Percentiles rank a stretch among this genome's conserved stretches.
Conservation (phyloP, 23 red algal species). For the Cyanidioschyzon merolae region DNA sequence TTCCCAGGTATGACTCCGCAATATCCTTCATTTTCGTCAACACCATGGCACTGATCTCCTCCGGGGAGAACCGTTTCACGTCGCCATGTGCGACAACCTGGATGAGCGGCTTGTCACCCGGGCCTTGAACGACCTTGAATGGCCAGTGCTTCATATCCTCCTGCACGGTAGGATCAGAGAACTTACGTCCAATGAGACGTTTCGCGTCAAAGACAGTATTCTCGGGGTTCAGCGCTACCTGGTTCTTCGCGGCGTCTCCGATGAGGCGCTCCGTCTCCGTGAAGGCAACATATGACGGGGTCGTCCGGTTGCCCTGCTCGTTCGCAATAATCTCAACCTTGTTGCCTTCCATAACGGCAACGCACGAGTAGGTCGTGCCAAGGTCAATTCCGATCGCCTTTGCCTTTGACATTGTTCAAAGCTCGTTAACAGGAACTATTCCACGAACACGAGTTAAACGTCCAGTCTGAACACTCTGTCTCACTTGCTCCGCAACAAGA, state of each 20-base stretch:
- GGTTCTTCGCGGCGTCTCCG: constrained; percentile 98
- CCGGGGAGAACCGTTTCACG: constrained; percentile 73
- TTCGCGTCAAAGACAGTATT: constrained; percentile 99
- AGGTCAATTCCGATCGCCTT: constrained; percentile 34
- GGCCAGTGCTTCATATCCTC: constrained; percentile 98
- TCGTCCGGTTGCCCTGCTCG: constrained; percentile 98
- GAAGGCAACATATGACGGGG: constrained; percentile 97
- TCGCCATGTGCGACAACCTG: constrained; percentile 84
- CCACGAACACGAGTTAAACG: too few species aligned
- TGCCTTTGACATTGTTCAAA: constrained; percentile 19
- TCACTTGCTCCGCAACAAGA: too few species aligned
- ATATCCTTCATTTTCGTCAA: constrained; percentile 97
- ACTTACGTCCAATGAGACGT: constrained; percentile 90
- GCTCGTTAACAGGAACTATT: background rate
- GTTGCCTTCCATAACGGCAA: constrained; percentile 22
- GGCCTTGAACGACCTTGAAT: constrained; percentile 68
- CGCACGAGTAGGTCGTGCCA: constrained; percentile 34
- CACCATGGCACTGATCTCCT: constrained; percentile 98
- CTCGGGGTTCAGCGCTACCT: constrained; percentile 90
- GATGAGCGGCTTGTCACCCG: constrained; percentile 82
- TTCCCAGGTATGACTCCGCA: constrained; percentile 82
- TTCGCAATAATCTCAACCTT: constrained; percentile 93
- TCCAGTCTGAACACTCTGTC: too few species aligned
- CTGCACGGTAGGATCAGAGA: constrained; percentile 82
- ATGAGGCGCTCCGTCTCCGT: constrained; percentile 96